A percentile compares a stretch with the other conserved stretches of the same genome.
Conservation (phyloP, 495 filamentous ascomycete genomes). For the Saxispiralis lemnorum region DNA sequence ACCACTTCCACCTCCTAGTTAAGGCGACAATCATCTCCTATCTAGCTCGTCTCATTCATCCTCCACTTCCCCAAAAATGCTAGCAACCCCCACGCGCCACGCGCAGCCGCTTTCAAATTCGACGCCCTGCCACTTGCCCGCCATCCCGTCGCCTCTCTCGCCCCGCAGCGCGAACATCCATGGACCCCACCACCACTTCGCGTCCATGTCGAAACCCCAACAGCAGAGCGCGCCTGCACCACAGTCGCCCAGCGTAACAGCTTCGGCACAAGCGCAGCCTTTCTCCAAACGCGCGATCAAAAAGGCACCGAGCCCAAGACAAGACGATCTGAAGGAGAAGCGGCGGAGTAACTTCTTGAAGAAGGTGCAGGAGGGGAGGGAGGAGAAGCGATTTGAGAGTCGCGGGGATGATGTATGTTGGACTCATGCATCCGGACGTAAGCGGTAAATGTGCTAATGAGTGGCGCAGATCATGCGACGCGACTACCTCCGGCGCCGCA, state of each 20-base stretch:
- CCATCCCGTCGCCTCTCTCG: constrained; percentile 22
- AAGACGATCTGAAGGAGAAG: constrained; percentile 30
- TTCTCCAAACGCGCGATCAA: constrained; percentile 22
- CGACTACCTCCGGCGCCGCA: constrained; percentile 29
- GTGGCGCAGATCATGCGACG: constrained; percentile 29
- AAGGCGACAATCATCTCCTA: no score
- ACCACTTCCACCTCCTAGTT: no score
- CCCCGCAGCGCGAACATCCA: constrained; percentile 22
- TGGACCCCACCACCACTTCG: constrained; percentile 5
- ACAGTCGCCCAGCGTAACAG: background rate
- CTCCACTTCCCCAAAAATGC: background rate
- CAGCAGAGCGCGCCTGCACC: constrained; percentile 2
- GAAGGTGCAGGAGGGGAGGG: constrained; percentile 52
- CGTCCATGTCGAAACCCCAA: constrained; percentile 3
- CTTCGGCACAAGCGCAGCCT: constrained; percentile 5
- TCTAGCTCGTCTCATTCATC: no score
- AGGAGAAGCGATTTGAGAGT: constrained; percentile 46
- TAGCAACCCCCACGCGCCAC: background rate
- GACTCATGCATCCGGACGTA: no score
- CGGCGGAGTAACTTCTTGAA: constrained; percentile 47
- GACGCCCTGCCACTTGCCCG: constrained; percentile 8
- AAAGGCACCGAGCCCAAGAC: constrained; percentile 17
- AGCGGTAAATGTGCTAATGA: no score
- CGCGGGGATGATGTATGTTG: constrained; percentile 55
- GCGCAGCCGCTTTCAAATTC: background rate